Conservation (phyloP, 805 yeast species). For the Candida corydali region DNA sequence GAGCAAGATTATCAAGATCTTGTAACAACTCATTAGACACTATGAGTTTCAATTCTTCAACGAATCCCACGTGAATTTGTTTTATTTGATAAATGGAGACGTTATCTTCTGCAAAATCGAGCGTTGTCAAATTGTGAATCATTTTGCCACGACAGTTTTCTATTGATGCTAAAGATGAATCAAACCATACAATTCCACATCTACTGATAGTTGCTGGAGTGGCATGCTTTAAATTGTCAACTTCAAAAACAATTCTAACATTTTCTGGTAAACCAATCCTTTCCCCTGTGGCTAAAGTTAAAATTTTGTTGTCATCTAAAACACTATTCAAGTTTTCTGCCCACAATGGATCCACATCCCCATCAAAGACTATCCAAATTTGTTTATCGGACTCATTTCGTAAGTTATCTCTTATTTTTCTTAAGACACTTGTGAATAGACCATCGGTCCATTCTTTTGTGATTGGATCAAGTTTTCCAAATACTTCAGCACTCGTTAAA, state of each 20-base stretch:
- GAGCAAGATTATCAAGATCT: conserved; percentile 21
- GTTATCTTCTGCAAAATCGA: conserved; percentile 3
- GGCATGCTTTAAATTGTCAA: conserved; percentile 57
- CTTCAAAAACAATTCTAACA: conserved; percentile 71
- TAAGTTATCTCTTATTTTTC: conserved; percentile 52
- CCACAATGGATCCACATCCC: conserved; percentile 93
- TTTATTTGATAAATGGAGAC: conserved; percentile 6
- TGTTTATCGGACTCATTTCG: conserved; percentile 54
- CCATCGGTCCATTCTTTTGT: conserved; percentile 96
- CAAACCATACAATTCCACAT: conserved; percentile 84
- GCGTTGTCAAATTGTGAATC: conserved; percentile 15
- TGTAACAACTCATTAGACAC: conserved; percentile 11
- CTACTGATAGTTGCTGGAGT: conserved; percentile 92
- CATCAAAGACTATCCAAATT: conserved; percentile 84
- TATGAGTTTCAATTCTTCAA: conserved; percentile 3
- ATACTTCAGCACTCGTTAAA: conserved; percentile 57
- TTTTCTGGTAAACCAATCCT: conserved; percentile 63
- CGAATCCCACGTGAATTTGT: conserved; percentile 13
- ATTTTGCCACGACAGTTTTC: conserved; percentile 14
- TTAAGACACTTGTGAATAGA: conserved; percentile 60
- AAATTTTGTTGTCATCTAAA: conserved; percentile 76
- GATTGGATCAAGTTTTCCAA: conserved; percentile 66
- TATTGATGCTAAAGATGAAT: conserved; percentile 21
- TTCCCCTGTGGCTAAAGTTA: conserved; percentile 90
- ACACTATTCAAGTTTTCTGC: conserved; percentile 88